Conservation (phyloP, 352 stramenopile genomes). For the Phytophthora gonapodyides region DNA sequence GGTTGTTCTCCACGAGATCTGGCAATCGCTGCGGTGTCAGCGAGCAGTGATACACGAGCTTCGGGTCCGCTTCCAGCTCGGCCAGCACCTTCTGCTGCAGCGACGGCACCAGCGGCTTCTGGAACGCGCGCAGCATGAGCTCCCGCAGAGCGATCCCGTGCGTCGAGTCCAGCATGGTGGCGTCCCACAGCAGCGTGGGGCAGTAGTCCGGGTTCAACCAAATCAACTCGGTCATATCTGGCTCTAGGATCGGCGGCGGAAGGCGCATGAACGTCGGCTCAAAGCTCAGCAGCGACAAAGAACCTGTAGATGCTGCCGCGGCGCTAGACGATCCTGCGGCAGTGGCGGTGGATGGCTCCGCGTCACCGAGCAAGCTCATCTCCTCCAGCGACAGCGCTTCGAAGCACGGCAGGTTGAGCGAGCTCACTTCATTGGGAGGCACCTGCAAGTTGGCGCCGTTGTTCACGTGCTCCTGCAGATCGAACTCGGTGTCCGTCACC, state of each 20-base stretch:
- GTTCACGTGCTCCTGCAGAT: conserved; percentile 85
- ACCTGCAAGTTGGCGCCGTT: conserved; percentile 75
- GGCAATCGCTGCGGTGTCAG: conserved; percentile 94
- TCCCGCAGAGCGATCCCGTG: conserved; percentile 88
- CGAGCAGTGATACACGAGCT: conserved; percentile 92
- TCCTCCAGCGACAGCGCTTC: conserved; percentile 77
- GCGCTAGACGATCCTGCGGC: conserved; percentile 26
- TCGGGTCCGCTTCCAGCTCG: conserved; percentile 88
- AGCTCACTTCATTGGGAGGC: conserved; percentile 71
- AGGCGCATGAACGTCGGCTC: conserved; percentile 90
- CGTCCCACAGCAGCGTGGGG: conserved; percentile 90
- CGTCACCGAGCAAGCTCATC: conserved; percentile 58
- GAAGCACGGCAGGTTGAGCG: conserved; percentile 67
- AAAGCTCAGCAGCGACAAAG: conserved; percentile 85
- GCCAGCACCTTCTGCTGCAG: conserved; percentile 91
- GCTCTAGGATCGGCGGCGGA: conserved; percentile 81
- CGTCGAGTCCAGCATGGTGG: conserved; percentile 87
- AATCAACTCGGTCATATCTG: conserved; percentile 89
- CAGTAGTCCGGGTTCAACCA: conserved; percentile 94
- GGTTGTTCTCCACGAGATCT: conserved; percentile 98
- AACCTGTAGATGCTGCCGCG: conserved; percentile 35
- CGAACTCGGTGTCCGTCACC: conserved; percentile 78
- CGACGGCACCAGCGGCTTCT: conserved; percentile 85
- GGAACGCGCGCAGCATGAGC: conserved; percentile 91
- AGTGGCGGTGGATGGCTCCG: conserved; percentile 30